Conservation (phyloP, 2,329 filamentous ascomycete species). For the Lasiodiplodia sp. region DNA sequence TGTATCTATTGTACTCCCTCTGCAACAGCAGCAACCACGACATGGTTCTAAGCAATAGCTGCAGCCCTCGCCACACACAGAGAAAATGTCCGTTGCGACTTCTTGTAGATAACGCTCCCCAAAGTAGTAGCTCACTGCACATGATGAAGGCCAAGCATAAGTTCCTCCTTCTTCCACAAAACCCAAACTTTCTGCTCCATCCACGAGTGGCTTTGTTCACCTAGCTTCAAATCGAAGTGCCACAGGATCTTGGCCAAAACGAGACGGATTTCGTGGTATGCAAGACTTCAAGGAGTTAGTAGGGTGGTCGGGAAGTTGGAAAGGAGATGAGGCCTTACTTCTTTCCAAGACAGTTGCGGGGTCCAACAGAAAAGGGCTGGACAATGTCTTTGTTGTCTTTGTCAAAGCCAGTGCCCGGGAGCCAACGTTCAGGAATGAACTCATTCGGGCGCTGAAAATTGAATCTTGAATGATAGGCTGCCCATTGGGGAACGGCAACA, state of each 20-base stretch:
- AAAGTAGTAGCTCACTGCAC: slow-evolving; percentile 1
- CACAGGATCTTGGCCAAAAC: slow-evolving; percentile 47
- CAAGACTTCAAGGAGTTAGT: slow-evolving; percentile 36
- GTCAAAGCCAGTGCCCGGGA: slow-evolving; percentile 38
- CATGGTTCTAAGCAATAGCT: no score
- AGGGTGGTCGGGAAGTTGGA: neutral
- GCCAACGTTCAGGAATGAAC: slow-evolving; percentile 53
- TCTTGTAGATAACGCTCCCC: no score
- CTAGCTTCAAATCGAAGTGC: slow-evolving; percentile 49
- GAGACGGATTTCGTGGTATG: slow-evolving; percentile 50
- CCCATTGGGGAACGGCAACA: slow-evolving; percentile 33
- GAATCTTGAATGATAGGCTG: slow-evolving; percentile 22
- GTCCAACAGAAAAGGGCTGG: slow-evolving; percentile 54
- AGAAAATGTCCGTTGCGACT: no score
- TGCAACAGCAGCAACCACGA: no score
- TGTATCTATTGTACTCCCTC: no score
- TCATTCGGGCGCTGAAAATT: slow-evolving; percentile 46
- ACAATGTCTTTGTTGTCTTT: slow-evolving; percentile 44
- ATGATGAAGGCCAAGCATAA: slow-evolving; percentile 39
- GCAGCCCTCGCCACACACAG: no score
- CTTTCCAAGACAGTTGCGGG: slow-evolving; percentile 48
- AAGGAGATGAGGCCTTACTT: slow-evolving; percentile 38
- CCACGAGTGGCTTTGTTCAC: slow-evolving; percentile 41
- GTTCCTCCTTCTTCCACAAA: slow-evolving; percentile 47
- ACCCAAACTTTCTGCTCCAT: slow-evolving; percentile 41